A percentile compares a stretch with the other conserved stretches of the same genome.
Evolutionary conservation across 139 green algal genomes (phyloP).

Genomic region (Dunaliella primolecta): DNA sequence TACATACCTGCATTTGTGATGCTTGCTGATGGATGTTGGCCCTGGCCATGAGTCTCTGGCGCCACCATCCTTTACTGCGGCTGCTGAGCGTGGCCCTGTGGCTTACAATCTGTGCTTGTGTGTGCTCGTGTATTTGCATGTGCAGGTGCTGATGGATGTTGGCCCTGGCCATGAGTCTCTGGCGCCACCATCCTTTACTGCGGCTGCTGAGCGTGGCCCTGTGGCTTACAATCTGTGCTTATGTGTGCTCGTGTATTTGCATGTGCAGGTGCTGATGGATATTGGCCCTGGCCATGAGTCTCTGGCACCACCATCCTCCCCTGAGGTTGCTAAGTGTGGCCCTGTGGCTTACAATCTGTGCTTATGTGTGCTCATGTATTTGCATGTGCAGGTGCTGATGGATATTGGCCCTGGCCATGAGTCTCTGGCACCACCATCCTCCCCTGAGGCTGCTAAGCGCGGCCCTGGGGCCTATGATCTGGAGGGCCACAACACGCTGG

Average conservation of each 20-base stretch:
- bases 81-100: not conserved
- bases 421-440: not conserved
- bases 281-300: not conserved
- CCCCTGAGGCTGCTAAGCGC: not conserved
- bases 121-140: not conserved
- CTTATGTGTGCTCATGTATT: not conserved
- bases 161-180: not conserved
- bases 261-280: not conserved
- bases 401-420: not conserved
- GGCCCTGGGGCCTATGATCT: slow-evolving; percentile 7
- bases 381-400: slow-evolving; percentile 1
- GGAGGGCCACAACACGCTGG: not conserved
- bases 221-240: not conserved
- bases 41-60: too few relatives aligned
- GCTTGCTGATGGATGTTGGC: too few relatives aligned
- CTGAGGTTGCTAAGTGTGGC: not conserved
- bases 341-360: not conserved
- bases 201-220: not conserved
- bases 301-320: not conserved
- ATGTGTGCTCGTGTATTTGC: not conserved
- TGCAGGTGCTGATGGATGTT: not conserved
- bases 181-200: not conserved
- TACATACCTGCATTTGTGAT: too few relatives aligned
- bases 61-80: not conserved
- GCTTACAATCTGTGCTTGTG: not conserved